These are phyloP conservation scores for Leucogyrophana mollusca DNA, from an alignment of 768 basidiomycete genomes.

Conservation along the genomic window DNA sequence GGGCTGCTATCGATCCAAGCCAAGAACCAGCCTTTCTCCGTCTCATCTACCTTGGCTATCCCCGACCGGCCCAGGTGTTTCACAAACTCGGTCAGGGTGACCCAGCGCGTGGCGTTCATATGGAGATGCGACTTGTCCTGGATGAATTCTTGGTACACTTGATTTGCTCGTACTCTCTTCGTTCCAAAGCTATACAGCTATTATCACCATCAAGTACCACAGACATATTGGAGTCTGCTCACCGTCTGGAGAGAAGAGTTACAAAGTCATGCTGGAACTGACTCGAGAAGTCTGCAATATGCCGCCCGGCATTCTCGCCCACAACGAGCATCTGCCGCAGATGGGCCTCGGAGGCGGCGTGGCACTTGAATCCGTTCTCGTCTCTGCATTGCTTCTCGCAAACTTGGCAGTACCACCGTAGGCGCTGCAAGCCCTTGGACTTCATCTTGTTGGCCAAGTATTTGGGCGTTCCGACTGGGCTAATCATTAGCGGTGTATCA, in stretches of 20 bases:
- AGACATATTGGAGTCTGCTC: conserved; percentile 18
- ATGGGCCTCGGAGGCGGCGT: conserved; percentile 84
- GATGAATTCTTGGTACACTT: conserved; percentile 98
- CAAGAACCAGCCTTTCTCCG: conserved; percentile 97
- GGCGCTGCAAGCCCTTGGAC: conserved; percentile 91
- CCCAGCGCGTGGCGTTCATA: conserved; percentile 99
- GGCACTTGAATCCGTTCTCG: conserved; percentile 99
- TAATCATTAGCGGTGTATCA: neutral
- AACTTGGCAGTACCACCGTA: conserved; percentile 98
- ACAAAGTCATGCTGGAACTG: conserved; percentile 94
- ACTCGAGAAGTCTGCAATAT: conserved; percentile 86
- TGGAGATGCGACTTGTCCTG: conserved; percentile 91
- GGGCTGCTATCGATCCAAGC: conserved; percentile 98
- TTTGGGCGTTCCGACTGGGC: conserved; percentile 81
- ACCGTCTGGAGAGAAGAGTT: conserved; percentile 83
- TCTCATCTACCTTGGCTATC: conserved; percentile 92
- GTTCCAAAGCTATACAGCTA: conserved; percentile 70
- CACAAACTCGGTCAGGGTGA: conserved; percentile 93
- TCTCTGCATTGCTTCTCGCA: conserved; percentile 99
- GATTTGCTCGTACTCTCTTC: conserved; percentile 91
- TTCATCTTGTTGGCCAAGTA: conserved; percentile 96
- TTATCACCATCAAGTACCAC: neutral
- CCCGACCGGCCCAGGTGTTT: conserved; percentile 87
- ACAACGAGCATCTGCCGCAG: conserved; percentile 96
- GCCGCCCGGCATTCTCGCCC: conserved; percentile 88